Percentiles rank a stretch among this genome's conserved stretches.
These are phyloP conservation scores for Ophiostoma perfectum DNA, from an alignment of 2,329 filamentous ascomycete genomes.

Conservation along the genomic window DNA sequence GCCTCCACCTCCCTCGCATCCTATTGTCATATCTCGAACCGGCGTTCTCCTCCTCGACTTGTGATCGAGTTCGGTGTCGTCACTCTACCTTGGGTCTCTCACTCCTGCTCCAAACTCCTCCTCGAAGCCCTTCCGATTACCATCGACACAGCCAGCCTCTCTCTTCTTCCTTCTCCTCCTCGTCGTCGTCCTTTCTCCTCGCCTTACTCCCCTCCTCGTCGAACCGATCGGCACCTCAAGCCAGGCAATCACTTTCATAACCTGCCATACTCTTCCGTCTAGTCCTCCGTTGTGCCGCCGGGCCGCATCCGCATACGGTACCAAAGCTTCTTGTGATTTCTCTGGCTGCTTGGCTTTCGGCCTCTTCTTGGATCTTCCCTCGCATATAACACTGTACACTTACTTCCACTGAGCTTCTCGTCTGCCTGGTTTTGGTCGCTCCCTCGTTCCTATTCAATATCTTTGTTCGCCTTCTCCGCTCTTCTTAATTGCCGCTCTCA, in stretches of 20 bases:
- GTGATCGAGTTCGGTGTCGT: conserved; percentile 1
- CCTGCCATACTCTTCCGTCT: not conserved
- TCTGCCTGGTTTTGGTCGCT: not conserved
- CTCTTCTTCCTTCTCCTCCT: not conserved
- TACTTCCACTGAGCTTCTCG: not conserved
- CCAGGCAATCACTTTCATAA: not conserved
- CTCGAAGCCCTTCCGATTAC: not conserved
- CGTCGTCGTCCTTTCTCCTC: not conserved
- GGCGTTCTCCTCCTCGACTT: not conserved
- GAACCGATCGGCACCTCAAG: not conserved
- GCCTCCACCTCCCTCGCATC: not conserved
- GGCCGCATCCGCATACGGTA: not conserved
- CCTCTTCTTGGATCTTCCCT: conserved; percentile 15
- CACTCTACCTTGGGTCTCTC: not conserved
- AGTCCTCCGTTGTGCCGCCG: not conserved
- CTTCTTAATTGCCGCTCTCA: not conserved
- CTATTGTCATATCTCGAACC: not conserved
- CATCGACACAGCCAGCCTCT: not conserved
- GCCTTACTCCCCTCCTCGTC: not conserved
- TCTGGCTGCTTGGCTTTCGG: conserved; percentile 15
- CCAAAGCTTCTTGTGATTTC: not conserved
- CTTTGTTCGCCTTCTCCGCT: no score
- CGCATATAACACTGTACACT: conserved; percentile 23
- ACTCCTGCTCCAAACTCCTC: no score
- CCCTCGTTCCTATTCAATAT: no score